Base-by-base conservation (phyloP, 257 asterid genomes). In the Solanum rostratum region DNA sequence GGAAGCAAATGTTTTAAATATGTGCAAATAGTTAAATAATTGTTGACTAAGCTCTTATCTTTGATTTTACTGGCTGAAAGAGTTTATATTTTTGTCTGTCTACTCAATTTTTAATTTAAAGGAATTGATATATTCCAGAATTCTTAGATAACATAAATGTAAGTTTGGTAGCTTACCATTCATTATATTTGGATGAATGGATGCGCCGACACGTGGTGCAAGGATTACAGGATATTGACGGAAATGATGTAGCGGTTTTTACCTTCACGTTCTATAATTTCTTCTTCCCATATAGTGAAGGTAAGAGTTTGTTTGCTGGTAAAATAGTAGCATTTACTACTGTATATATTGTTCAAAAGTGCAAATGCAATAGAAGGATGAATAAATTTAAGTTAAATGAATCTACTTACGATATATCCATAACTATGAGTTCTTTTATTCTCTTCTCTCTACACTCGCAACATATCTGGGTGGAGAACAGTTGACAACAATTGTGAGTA, bases 1-100 rank as follows among this genome's bases (percentile, higher is more conserved):
- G 68, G 37, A 15, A 16, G 10, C 22, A 63, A 82, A 82, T 80
- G 63, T 59, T 59, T 30, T 41, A 39, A 16, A 73, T 80, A 85
- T 84, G 87, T 87, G 87, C 62, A 79, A 85, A 73, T 43, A 84
- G 41, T 76, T 60, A 73, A 73, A 22, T 74, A 43, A 55, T 86
- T 63, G 71, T 76, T 66, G 22, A 65, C 45, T 11, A 73, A 22
- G 81, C 29, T 43, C 87, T 71, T 24, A 59, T 82, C 85, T 84
- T 71, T 53, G 87, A 68, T 84, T 54, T 80, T 7, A 30, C 68
- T 59, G 73, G 74, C n/a, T 24, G 22, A 49, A 65, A 20, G 78
- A 37, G n/a, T 24, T 45, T 41, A 14, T 52, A 3, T 68, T 68
- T 53, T 55, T 41, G 33, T 41, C 27, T 66, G 39, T 82, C 12